phyloP scores from a whole-genome alignment of 768 basidiomycete genomes.

The Tremella fuciformis region DNA sequence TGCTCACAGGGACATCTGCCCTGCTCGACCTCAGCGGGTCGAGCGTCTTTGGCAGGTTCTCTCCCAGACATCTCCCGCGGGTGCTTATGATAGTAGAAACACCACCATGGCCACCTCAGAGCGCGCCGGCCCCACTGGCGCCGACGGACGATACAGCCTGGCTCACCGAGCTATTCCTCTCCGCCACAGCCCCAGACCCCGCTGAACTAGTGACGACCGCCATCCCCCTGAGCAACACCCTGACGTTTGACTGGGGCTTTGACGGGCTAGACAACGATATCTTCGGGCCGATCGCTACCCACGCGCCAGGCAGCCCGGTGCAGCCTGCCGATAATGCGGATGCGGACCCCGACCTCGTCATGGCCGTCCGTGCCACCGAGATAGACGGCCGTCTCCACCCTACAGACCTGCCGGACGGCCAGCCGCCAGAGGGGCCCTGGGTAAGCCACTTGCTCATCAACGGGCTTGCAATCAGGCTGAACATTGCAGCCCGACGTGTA shows the following conservation, averaged over 20 bases:
- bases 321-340: neutral
- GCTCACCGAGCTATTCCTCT: constrained; percentile 14
- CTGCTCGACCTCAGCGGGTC: too few species aligned
- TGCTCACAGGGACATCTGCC: too few species aligned
- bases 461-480: constrained; percentile 4
- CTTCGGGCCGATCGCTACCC: constrained; percentile 16
- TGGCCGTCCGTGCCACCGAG: constrained; percentile 12
- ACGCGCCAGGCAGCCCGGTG: constrained; percentile 8
- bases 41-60: too few species aligned
- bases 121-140: neutral
- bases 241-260: constrained; percentile 14
- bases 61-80: neutral
- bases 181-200: constrained; percentile 10
- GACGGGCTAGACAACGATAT: constrained; percentile 10
- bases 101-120: too few species aligned
- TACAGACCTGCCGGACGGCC: constrained; percentile 14
- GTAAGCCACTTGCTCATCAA: neutral
- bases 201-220: neutral
- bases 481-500: constrained; percentile 4
- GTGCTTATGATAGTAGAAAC: neutral
- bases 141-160: constrained; percentile 2
- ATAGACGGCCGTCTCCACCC: constrained; percentile 11
- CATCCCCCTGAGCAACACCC: neutral
- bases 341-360: constrained; percentile 11
- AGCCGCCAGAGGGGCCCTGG: constrained; percentile 9